Evolutionary conservation across 2,329 filamentous ascomycete species (phyloP), one percentile per base, ranked within the genome.

Genomic region (Chrysoporthe cubensis): DNA sequence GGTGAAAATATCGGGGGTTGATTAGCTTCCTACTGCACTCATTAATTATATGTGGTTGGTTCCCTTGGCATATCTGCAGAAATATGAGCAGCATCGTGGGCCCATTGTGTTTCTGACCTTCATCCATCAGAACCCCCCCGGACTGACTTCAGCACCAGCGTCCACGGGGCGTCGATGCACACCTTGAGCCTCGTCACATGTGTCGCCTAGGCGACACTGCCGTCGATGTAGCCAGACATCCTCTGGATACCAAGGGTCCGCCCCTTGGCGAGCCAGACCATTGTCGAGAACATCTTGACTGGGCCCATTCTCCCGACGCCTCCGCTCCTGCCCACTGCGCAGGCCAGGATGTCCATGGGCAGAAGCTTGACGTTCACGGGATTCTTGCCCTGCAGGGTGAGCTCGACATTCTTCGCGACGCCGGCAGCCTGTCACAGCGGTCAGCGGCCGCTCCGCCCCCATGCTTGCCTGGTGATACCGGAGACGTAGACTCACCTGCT

Each of bases 371-470:
- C 82, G 7, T 76, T 71, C 3, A 76, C 69, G 21, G 84, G 83
- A 16, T 74, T 67, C 76, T 83, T 83, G 69, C 79, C 82, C 65
- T 78, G 78, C 32, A 87, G 75, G 4, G 75, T 79, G 16, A 82
- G 78, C n/a, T 82, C 82, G 63, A 88, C 78, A 72, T 88, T 88
- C 77, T 83, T 85, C 59, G 78, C 82, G 3, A 87, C 84, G 42
- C 82, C 82, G 26, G 80, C 80, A 3, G 85, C 84, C 82, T 66
- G 21, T 57, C 26, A 67, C 48, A 65, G 0, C 11, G 32, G 11
- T 48, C 26, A 68, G 4, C n/a, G 5, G 44, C 13, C 21, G 13
- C 9, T 64, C 16, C 48, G 11, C 48, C 4, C 21, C 9, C 48
- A 50, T 13, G n/a, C 9, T 9, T 8, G 8, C 4, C 44, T 11